Evolutionary conservation across 768 basidiomycete genomes (phyloP).

Genomic region (Pleurotus cornucopiae): DNA sequence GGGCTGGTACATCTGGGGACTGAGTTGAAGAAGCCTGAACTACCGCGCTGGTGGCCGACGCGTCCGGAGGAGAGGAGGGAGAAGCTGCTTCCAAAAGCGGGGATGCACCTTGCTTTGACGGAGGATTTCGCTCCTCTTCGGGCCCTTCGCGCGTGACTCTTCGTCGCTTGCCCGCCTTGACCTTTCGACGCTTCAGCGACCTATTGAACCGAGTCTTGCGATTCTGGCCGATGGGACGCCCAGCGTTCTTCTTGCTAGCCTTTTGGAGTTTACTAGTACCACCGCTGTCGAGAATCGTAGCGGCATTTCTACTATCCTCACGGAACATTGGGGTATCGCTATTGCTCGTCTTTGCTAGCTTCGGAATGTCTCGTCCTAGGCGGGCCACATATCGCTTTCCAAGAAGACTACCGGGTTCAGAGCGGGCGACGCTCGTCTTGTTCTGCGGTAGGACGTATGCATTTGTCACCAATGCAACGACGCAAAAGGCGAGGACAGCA

Average conservation of each 20-base stretch:
- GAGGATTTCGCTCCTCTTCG: not conserved
- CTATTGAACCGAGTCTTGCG: not conserved
- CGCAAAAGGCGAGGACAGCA: not conserved
- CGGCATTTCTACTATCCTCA: not conserved
- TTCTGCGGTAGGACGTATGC: not conserved
- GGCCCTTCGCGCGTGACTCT: not conserved
- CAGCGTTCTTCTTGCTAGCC: not conserved
- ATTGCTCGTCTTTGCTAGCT: not conserved
- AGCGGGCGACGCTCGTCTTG: not conserved
- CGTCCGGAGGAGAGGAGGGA: not conserved
- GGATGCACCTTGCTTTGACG: not conserved
- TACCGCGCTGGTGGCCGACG: not conserved
- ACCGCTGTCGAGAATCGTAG: too few relatives aligned
- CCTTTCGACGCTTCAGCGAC: not conserved
- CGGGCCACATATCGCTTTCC: conserved; percentile 2
- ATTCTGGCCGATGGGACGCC: not conserved
- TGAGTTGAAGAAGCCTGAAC: too few relatives aligned
- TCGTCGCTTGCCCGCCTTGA: too few relatives aligned
- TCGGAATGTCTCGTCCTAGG: not conserved
- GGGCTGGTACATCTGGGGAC: too few relatives aligned
- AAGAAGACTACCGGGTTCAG: not conserved
- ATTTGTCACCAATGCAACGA: not conserved
- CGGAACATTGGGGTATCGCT: not conserved
- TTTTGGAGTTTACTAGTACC: not conserved
- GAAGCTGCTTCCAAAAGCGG: not conserved